Evolutionary conservation across 257 asterid genomes (phyloP), one percentile per base, ranked within the genome.

Genomic region (Petunia axillaris): DNA sequence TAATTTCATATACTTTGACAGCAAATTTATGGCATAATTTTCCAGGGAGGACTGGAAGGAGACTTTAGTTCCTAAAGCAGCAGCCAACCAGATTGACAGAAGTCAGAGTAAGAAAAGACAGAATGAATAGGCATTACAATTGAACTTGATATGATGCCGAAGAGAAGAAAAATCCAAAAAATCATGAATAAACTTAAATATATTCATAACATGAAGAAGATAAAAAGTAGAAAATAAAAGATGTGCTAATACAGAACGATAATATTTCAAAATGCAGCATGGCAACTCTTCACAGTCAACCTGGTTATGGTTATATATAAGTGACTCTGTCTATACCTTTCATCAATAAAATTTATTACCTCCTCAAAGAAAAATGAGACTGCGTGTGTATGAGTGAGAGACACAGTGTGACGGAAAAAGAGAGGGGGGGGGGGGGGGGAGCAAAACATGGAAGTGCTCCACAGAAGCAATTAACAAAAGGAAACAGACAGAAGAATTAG

Each of bases 71-170:
- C 8, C 53, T 43, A 43, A 43, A 43, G 75, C 39, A 43, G 2
- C 15, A 67, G 74, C 14, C 75, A 67, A 67, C 39, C 75, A n/a
- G 75, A 67, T 65, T 39, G 39, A 67, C 75, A 67, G 43, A 67
- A 35, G 41, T n/a, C 43, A 67, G 6, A 8, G 53, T 6, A 8
- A 44, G 2, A 37, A 10, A 37, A 64, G 9, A 38, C 8, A 39
- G 35, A 64, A 38, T 38, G 59, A 70, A 35, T 2, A 70, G 11
- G 59, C 16, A 10, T 43, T 41, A 70, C 2, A 25, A 7, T 70
- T 0, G 3, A 70, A 70, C 44, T 35, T 10, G n/a, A 1, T 70
- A 1, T 70, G 77, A 25, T 70, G 77, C 43, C 5, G 25, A 70
- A 25, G 25, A 70, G 41, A 46, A 25, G 41, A 70, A 16, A 70